phyloP scores from a whole-genome alignment of 441 rosid genomes.

The Sinapis alba region DNA sequence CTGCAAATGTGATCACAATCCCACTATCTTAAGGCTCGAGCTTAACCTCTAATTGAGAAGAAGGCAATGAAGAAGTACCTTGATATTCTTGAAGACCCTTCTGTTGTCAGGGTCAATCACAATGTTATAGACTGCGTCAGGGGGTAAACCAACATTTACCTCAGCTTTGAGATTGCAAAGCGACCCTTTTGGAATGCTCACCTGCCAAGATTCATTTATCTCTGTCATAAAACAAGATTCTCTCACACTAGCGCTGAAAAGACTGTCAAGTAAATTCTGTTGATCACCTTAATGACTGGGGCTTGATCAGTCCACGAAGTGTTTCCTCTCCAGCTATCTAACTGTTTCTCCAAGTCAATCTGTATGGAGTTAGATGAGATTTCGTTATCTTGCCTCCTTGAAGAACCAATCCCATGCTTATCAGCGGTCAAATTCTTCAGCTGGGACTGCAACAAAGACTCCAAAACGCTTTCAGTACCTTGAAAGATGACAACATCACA shows the following conservation, averaged over 20 bases:
- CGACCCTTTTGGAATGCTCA: constrained; percentile 85
- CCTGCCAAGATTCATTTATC: constrained; percentile 58
- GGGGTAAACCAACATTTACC: constrained; percentile 78
- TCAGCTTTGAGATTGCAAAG: constrained; percentile 75
- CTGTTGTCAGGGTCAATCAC: constrained; percentile 86
- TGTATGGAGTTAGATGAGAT: constrained; percentile 6
- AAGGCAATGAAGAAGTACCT: constrained; percentile 49
- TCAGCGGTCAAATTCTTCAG: constrained; percentile 30
- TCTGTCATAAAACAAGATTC: constrained; percentile 35
- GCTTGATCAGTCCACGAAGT: constrained; percentile 65
- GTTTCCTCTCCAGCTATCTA: constrained; percentile 79
- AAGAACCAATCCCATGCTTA: constrained; percentile 31
- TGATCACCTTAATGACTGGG: constrained; percentile 66
- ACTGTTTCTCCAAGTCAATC: constrained; percentile 62
- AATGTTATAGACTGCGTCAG: constrained; percentile 83
- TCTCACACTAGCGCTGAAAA: constrained; percentile 47
- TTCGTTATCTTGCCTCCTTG: constrained; percentile 36
- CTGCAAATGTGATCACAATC: constrained; percentile 42
- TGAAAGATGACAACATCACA: constrained; percentile 4
- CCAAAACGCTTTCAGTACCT: constrained; percentile 1
- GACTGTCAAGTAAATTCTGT: background rate
- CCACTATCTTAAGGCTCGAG: background rate
- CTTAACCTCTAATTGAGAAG: constrained; percentile 7
- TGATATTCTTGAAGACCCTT: constrained; percentile 91
- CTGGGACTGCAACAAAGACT: constrained; percentile 35